Conservation (phyloP, 805 yeast species). For the Metschnikowia hibisci region DNA sequence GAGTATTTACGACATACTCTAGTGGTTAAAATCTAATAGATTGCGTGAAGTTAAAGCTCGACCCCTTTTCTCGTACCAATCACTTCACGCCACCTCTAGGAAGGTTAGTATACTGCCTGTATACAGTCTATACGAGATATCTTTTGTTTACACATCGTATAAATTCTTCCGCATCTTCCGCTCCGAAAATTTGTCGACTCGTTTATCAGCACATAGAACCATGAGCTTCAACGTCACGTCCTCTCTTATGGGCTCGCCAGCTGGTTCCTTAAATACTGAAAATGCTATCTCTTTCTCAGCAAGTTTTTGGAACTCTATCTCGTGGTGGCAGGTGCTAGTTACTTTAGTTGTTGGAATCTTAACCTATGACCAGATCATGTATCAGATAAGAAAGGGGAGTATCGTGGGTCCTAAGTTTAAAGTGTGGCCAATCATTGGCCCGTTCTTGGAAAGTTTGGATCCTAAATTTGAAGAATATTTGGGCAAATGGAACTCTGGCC, state of each 20-base stretch:
- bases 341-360: constrained; percentile 47
- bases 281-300: not conserved
- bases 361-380: constrained; percentile 71
- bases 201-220: not conserved
- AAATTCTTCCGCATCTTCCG: constrained; percentile 4
- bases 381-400: constrained; percentile 74
- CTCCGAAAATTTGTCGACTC: constrained; percentile 2
- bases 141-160: constrained; percentile 4
- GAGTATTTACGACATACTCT: no score
- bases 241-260: not conserved
- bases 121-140: constrained; percentile 3
- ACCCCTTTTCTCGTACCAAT: no score
- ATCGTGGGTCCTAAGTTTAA: constrained; percentile 90
- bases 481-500: constrained; percentile 94
- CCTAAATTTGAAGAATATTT: constrained; percentile 93
- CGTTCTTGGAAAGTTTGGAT: constrained; percentile 88
- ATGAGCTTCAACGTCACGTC: constrained; percentile 3
- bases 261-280: not conserved
- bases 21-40: no score
- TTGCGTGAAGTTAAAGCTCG: no score
- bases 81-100: no score
- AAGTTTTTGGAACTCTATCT: constrained; percentile 21
- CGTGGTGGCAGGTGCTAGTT: constrained; percentile 53
- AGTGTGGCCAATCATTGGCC: constrained; percentile 94
- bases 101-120: not conserved